Base-by-base conservation (phyloP, 2,329 filamentous ascomycete species). In the Sporothrix pseudoabietina region DNA sequence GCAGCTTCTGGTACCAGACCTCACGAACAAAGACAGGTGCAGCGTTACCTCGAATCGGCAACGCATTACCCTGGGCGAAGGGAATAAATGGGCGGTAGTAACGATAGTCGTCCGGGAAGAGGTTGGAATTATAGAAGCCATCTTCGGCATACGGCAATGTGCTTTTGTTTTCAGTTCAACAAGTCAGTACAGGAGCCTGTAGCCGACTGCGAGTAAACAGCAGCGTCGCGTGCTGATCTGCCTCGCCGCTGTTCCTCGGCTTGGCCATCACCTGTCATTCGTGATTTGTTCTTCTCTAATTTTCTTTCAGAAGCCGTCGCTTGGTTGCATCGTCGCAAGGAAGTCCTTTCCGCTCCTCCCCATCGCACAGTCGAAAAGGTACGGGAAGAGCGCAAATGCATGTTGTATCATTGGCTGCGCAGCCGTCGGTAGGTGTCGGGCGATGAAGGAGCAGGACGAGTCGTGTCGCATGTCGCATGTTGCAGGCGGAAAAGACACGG, bases 311-410 rank as follows among this genome's bases (percentile, higher is more conserved):
- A 12, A 55, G 52, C 26, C n/a, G 52, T 55, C 52, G 26, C 26
- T 6, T 19, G 1, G 30, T 59, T 19, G 30, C 30, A 30, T 35
- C 30, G 55, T 35, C 26, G 35, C 30, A 30, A 35, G 30, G 30
- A 32, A 2, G 8, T 59, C 30, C 14, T 59, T 16, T 5, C 1
- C 12, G 55, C 30, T 35, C 30, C 19, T 59, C 55, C 22, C 12
- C 22, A 12, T 55, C 22, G 52, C 8, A 4, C 52, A 16, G 52
- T 2, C n/a, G 26, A 55, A 55, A 19, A 14, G 16, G 9, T 26
- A n/a, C 16, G 35, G 57, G 39, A 77, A 65, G 77, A 78, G 65
- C 49, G 44, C 69, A 61, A 71, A 61, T 61, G 69, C 44, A 19
- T 52, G 41, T 69, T 69, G 49, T 6, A 55, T 69, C 9, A 69